Percentiles rank a stretch among this genome's conserved stretches.
phyloP scores from a whole-genome alignment of 306 rosid genomes.

The Senna tora region DNA sequence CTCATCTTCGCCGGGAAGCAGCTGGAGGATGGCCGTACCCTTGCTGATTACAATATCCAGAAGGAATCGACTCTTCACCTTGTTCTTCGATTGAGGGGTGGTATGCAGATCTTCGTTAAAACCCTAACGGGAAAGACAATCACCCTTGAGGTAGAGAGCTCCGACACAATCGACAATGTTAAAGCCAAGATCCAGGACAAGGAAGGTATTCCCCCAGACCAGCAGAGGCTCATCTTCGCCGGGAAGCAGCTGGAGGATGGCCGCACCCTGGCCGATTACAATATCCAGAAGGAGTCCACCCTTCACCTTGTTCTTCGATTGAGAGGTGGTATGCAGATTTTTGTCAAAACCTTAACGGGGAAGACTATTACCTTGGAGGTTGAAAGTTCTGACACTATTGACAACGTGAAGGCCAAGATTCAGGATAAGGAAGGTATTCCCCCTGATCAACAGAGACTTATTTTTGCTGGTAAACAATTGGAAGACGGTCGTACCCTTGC shows the following conservation, averaged over 20 bases:
- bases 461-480: slow-evolving; percentile 36
- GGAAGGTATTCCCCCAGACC: slow-evolving; percentile 16
- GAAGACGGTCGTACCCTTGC: slow-evolving; percentile 50
- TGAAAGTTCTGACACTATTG: slow-evolving; percentile 54
- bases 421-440: slow-evolving; percentile 37
- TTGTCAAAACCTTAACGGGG: slow-evolving; percentile 46
- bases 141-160: slow-evolving; percentile 49
- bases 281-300: slow-evolving; percentile 55
- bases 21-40: slow-evolving; percentile 46
- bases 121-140: slow-evolving; percentile 47
- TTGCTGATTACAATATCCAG: slow-evolving; percentile 53
- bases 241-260: slow-evolving; percentile 52
- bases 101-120: slow-evolving; percentile 53
- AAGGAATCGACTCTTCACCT: slow-evolving; percentile 50
- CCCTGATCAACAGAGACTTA: slow-evolving; percentile 3
- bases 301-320: slow-evolving; percentile 51
- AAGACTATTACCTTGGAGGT: slow-evolving; percentile 51
- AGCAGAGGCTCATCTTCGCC: slow-evolving; percentile 19
- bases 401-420: slow-evolving; percentile 52
- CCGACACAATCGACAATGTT: slow-evolving; percentile 50
- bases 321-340: slow-evolving; percentile 53
- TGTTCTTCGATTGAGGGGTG: slow-evolving; percentile 47
- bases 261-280: slow-evolving; percentile 46
- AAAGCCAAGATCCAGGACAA: slow-evolving; percentile 52
- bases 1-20: slow-evolving; percentile 30